Evolutionary conservation across 2,329 filamentous ascomycete species (phyloP).

Genomic region (Metarhizium sp.): DNA sequence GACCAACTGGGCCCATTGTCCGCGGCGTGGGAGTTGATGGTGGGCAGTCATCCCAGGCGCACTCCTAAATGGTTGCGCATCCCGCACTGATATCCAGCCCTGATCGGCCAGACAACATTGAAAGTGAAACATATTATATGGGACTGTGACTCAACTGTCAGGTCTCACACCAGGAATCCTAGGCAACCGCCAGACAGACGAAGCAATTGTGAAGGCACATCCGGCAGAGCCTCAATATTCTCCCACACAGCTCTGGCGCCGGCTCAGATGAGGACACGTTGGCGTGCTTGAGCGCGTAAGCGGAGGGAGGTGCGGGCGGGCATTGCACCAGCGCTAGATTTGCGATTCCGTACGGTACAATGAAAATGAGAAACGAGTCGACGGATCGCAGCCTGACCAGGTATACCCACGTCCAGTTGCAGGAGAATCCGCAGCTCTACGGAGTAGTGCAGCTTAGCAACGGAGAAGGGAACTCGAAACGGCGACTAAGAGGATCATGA

Average conservation of each 20-base stretch:
- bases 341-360: not conserved
- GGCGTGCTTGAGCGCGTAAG: not conserved
- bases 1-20: not conserved
- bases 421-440: not conserved
- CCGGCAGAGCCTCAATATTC: not conserved
- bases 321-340: not conserved
- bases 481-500: not conserved
- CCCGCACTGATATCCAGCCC: not conserved
- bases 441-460: not conserved
- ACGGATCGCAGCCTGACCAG: not conserved
- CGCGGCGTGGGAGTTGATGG: not conserved
- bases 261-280: constrained; percentile 6
- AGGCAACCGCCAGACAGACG: not conserved
- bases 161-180: not conserved
- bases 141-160: not conserved
- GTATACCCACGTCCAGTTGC: not conserved
- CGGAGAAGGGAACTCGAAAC: not conserved
- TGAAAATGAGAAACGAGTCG: not conserved
- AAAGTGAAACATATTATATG: not conserved
- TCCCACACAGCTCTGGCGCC: not conserved
- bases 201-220: not conserved
- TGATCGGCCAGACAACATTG: not conserved
- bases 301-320: not conserved
- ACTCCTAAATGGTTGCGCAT: not conserved
- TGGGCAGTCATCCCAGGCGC: not conserved